Base-by-base conservation (phyloP, 2,329 filamentous ascomycete species). In the Alternaria brassicicola region DNA sequence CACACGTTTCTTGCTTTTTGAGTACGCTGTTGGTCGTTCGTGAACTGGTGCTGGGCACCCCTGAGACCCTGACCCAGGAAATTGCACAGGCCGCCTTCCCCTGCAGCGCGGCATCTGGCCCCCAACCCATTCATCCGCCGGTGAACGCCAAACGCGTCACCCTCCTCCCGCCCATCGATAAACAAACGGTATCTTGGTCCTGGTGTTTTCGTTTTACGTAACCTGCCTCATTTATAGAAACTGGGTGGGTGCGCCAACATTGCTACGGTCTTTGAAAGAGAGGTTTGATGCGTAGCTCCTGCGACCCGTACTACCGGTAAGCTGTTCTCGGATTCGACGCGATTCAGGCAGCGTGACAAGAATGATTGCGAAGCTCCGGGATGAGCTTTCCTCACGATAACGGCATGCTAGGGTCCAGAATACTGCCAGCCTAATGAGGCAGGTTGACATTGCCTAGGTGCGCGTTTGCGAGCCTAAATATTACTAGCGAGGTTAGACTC, bases 31-130 rank as follows among this genome's bases (percentile, higher is more conserved):
- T 35, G 19, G 15, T 47, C 43, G 28, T 33, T n/a, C 43, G 8
- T 12, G 43, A 23, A 33, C 43, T 13, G 21, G 0, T 30, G 43
- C n/a, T 23, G 13, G 43, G 19, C 15, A 19, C 43, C 43, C 43
- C 28, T 47, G 43, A 47, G 43, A 35, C 43, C 43, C 43, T 47
- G 43, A 31, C 21, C 30, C 30, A 23, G 30, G 43, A 57, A 52
- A 52, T 57, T 57, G 50, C 48, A 31, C 47, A 28, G 38, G n/a
- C 47, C 21, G 26, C 25, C 47, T 42, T 28, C 19, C 17, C 53
- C 38, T 25, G 13, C 33, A n/a, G 23, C 43, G n/a, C 35, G 33
- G 45, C 52, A 52, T 42, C 21, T 42, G 21, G 39, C 39, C 39
- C 39, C 12, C 21, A 21, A 25, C 13, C 39, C 21, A n/a, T 43